Evolutionary conservation across 129 eudicot genomes (phyloP).

Genomic region (Erigeron canadensis): DNA sequence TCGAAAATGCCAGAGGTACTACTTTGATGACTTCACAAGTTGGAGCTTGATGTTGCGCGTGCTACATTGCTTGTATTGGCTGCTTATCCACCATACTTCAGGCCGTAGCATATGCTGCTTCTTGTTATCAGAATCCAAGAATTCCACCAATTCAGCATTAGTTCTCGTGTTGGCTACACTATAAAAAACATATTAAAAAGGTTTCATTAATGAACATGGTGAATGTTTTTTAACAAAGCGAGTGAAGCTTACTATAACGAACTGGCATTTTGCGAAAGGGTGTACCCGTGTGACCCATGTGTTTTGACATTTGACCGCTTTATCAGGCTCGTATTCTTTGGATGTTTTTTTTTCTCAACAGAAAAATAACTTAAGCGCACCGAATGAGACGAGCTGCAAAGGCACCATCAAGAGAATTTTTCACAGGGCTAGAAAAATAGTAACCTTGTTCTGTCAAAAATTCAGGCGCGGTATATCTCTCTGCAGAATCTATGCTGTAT

Average conservation of each 20-base stretch:
- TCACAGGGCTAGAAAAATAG: conserved; percentile 73
- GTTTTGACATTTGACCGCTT: background rate
- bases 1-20: background rate
- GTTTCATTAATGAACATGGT: background rate
- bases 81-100: background rate
- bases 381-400: conserved; percentile 92
- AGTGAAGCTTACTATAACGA: background rate
- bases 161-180: background rate
- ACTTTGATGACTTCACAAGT: background rate
- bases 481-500: conserved; percentile 63
- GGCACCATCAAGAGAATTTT: conserved; percentile 87
- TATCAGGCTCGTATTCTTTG: background rate
- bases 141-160: background rate
- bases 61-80: conserved; percentile 7
- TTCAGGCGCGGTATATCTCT: conserved; percentile 51
- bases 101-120: background rate
- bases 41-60: background rate
- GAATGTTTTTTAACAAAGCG: background rate
- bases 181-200: background rate
- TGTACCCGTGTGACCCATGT: conserved; percentile 7
- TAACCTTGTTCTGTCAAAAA: conserved; percentile 65
- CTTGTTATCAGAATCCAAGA: background rate
- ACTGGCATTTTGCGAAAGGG: background rate
- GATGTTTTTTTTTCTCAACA: background rate
- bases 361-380: conserved; percentile 21